Evolutionary conservation across 192 early-diverging fungal genomes (phyloP), one percentile per base, ranked within the genome.

Genomic region (Coemansia aciculifera): DNA sequence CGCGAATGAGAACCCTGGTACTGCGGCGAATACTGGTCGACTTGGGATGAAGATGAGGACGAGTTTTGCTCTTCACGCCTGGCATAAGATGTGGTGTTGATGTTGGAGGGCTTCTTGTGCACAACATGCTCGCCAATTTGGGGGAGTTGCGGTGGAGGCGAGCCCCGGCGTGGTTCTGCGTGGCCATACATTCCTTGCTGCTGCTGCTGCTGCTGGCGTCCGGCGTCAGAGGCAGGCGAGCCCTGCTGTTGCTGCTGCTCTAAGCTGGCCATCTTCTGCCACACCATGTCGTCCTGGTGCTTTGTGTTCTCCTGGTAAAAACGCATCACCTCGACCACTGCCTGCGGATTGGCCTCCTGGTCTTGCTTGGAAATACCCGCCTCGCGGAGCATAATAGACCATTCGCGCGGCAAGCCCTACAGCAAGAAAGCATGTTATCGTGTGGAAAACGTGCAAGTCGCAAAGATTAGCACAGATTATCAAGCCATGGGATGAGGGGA

Each of bases 321-420:
- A 67, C 88, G 87, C 79, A 94, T 90, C 54, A 92, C 88, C 69
- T 94, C 91, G 37, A 93, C 82, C 17, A 94, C 89, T 17, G 91
- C 91, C 83, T 97, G 94, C 42, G 95, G 95, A 73, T 98, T 89
- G 32, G 91, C 90, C 63, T 92, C 89, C 85, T 97, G 95, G 62
- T 98, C 93, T 76, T 93, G 89, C 74, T 94, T 93, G 56, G 94
- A 88, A 64, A 99, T 99, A 39, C 97, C 97, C 52, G 95, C 91
- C 64, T 97, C 92, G 71, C 92, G 89, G 34, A 99, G 85, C 78
- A 99, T 84, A 32, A 89, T 85, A 36, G 93, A 90, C 96, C 97
- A 99, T 80, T 95, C 93, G 72, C 90, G 87, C 24, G 97, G 97
- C 48, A 99, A 76, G 43, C 97, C 97, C 94, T 95, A 83, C 61